Base-by-base conservation (phyloP, 495 filamentous ascomycete genomes). In the Margaritispora aquatica region DNA sequence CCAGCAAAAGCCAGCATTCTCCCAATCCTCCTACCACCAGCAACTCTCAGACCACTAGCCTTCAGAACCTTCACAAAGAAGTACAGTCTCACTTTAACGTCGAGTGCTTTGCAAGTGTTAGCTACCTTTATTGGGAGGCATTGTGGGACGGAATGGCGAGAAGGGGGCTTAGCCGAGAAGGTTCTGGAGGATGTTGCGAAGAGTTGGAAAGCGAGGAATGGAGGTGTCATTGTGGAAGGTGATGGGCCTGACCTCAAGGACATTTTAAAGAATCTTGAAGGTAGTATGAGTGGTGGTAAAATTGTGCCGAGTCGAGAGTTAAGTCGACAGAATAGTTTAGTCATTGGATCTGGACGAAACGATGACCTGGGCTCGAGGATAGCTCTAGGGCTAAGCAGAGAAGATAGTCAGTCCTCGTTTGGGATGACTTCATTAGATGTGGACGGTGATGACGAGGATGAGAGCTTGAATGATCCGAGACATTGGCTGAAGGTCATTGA, bases 41-140 rank as follows among this genome's bases (percentile, higher is more conserved):
- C 88, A 22, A 93, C 89, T 0, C 78, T 98, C 31, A 83, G 94
- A 63, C 95, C 94, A 5, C 77, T 97, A 31, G 94, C 94, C 41
- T 97, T 98, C 70, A 87, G 94, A 38, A 93, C 90, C 0, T 95
- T 98, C 63, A 98, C 94, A 7, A 96, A 96, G 74, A 98, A 98
- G 66, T 90, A 98, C 72, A 93, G 92, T 69, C 78, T 98, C 36
- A 97, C 92, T 0, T 85, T 98, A 38, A 96, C 90, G 2, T 93
- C 93, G 0, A 81, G 91, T 9, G 89, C 94, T 0, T 78, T 98
- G 0, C 84, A 91, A 70, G 82, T 86, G 10, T 77, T 98, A 22
- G 92, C 95, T 13, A 79, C 81, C 0, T 97, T 97, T 67, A 87
- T 97, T 36, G 94, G 94, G 13, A 88, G 87, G 52, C 87, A 96